Conservation (phyloP, 768 basidiomycete genomes). For the Mycena polygramma region DNA sequence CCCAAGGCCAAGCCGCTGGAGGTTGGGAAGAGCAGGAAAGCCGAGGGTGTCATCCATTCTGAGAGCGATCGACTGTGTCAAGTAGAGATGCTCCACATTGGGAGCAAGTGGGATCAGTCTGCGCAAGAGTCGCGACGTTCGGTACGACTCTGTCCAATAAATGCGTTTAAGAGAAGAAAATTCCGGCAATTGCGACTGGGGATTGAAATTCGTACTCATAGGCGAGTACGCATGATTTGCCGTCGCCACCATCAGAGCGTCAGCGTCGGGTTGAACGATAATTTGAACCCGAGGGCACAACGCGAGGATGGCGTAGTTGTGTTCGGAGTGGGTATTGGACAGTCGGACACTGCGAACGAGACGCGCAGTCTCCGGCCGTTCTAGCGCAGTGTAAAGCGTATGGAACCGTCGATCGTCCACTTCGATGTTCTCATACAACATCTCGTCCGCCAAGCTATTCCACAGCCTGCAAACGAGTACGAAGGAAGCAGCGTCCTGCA, state of each 20-base stretch:
- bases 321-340: conserved; percentile 13
- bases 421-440: conserved; percentile 28
- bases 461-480: conserved; percentile 30
- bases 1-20: conserved; percentile 14
- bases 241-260: too few relatives aligned
- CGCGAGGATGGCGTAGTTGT: conserved; percentile 21
- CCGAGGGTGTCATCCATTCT: neutral
- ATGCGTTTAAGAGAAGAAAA: conserved; percentile 9
- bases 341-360: conserved; percentile 31
- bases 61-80: neutral
- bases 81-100: conserved; percentile 14
- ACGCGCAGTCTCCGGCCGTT: neutral
- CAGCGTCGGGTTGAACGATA: conserved; percentile 16
- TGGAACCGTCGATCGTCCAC: conserved; percentile 2
- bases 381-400: conserved; percentile 6
- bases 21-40: neutral
- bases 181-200: neutral
- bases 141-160: conserved; percentile 18
- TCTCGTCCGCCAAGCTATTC: conserved; percentile 24
- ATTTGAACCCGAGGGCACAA: conserved; percentile 22
- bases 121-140: neutral
- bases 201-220: neutral
- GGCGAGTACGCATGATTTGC: too few relatives aligned
- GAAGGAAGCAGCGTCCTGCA: conserved; percentile 20
- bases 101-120: conserved; percentile 4